These are phyloP conservation scores for Dothideomycetidae sp. DNA, from an alignment of 2,329 filamentous ascomycete species.

Conservation along the genomic window DNA sequence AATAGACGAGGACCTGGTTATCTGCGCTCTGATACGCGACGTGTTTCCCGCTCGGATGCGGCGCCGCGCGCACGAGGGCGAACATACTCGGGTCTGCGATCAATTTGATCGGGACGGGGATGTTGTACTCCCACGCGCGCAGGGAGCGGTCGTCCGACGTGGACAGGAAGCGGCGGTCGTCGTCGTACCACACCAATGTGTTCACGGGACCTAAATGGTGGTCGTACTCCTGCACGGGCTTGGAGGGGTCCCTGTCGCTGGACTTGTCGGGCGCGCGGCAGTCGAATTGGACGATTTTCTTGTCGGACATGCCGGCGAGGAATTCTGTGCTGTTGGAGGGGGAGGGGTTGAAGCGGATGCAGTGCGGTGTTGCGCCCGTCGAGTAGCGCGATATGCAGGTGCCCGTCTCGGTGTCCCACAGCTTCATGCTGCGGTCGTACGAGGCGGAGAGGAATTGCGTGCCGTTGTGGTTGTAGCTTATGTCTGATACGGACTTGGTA, in stretches of 20 bases:
- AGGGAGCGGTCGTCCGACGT: conserved; percentile 95
- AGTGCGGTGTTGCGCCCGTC: conserved; percentile 89
- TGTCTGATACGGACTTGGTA: conserved; percentile 75
- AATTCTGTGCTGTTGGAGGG: conserved; percentile 72
- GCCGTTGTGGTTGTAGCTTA: conserved; percentile 71
- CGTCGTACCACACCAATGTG: conserved; percentile 90
- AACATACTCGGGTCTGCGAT: conserved; percentile 92
- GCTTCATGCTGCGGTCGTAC: conserved; percentile 56
- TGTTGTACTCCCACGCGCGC: conserved; percentile 95
- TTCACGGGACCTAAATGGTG: conserved; percentile 97
- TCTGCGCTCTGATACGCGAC: conserved; percentile 87
- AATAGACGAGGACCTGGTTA: conserved; percentile 95
- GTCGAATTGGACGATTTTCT: conserved; percentile 97
- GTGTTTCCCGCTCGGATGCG: conserved; percentile 84
- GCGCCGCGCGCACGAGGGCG: conserved; percentile 70
- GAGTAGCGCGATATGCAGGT: conserved; percentile 77
- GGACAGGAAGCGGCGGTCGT: conserved; percentile 89
- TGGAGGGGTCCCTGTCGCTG: conserved; percentile 17
- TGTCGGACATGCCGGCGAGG: conserved; percentile 91
- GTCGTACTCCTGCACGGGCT: conserved; percentile 92
- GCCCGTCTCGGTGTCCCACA: conserved; percentile 96
- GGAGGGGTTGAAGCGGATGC: conserved; percentile 82
- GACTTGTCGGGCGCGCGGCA: conserved; percentile 48
- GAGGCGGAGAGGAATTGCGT: conserved; percentile 79
- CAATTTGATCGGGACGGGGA: conserved; percentile 96